Evolutionary conservation across 345 rosid species (phyloP).

Genomic region (Raphanus raphanistrum): DNA sequence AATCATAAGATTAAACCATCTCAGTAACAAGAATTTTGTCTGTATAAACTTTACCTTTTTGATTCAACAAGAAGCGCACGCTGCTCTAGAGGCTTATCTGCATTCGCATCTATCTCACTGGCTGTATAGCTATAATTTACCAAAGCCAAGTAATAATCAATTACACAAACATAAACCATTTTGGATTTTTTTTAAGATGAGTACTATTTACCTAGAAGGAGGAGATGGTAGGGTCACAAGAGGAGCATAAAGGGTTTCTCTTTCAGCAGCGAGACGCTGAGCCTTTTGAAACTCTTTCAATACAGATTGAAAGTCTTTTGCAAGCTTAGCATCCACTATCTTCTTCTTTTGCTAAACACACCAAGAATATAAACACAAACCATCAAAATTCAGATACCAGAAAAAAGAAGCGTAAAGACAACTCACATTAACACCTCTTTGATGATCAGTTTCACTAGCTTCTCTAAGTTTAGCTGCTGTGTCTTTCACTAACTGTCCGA

Average conservation of each 20-base stretch:
- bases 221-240: constrained; percentile 66
- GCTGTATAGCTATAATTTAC: constrained; percentile 25
- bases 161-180: neutral
- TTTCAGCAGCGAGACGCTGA: constrained; percentile 91
- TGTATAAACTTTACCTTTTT: constrained; percentile 53
- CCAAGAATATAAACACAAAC: constrained; percentile 12
- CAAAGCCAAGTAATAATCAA: constrained; percentile 11
- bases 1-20: neutral
- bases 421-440: constrained; percentile 66
- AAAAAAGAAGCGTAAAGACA: neutral
- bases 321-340: constrained; percentile 95
- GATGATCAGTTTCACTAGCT: constrained; percentile 87
- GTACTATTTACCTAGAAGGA: constrained; percentile 60
- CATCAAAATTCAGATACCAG: constrained; percentile 5
- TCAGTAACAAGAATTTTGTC: neutral
- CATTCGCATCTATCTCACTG: constrained; percentile 51
- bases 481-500: constrained; percentile 87
- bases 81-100: constrained; percentile 58
- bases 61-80: constrained; percentile 78
- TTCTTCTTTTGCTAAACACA: constrained; percentile 75
- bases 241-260: constrained; percentile 92
- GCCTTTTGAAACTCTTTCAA: constrained; percentile 97
- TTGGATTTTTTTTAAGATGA: neutral
- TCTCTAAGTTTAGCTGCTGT: constrained; percentile 88
- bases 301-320: constrained; percentile 93